Evolutionary conservation across 257 asterid genomes (phyloP).

Genomic region (Gardenia jasminoides): DNA sequence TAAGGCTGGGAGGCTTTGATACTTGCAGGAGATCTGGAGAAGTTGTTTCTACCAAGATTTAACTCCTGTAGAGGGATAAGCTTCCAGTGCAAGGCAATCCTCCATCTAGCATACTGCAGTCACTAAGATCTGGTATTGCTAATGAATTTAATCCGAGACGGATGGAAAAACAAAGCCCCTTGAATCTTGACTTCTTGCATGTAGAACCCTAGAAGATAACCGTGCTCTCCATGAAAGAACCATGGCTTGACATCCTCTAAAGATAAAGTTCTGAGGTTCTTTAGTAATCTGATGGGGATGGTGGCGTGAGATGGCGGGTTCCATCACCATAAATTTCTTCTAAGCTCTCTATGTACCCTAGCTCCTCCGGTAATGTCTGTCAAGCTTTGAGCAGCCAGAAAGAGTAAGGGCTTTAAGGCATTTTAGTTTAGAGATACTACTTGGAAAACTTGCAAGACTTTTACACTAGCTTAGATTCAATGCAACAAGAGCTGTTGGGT

Average conservation of each 20-base stretch:
- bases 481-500: conserved; percentile 5
- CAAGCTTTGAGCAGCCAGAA: conserved; percentile 21
- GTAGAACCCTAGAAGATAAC: background rate
- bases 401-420: conserved; percentile 11
- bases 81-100: conserved; percentile 13
- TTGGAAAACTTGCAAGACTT: conserved; percentile 6
- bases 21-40: conserved; percentile 8
- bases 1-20: conserved; percentile 10
- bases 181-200: background rate
- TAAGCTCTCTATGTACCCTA: background rate
- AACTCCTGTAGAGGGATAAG: conserved; percentile 15
- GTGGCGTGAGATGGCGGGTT: conserved; percentile 10
- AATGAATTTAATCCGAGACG: conserved; percentile 14
- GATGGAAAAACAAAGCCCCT: conserved; percentile 3
- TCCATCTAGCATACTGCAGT: conserved; percentile 17
- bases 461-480: conserved; percentile 19
- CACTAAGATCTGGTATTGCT: conserved; percentile 18
- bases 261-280: conserved; percentile 17
- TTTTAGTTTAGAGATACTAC: conserved; percentile 1
- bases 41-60: conserved; percentile 15
- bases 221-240: background rate
- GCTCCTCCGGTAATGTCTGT: conserved; percentile 12
- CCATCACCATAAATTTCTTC: conserved; percentile 12
- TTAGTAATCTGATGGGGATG: conserved; percentile 8
- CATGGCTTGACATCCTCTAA: conserved; percentile 17